Base-by-base conservation (phyloP, 2,329 filamentous ascomycete species). In the Stagonosporopsis chrysanthemi region DNA sequence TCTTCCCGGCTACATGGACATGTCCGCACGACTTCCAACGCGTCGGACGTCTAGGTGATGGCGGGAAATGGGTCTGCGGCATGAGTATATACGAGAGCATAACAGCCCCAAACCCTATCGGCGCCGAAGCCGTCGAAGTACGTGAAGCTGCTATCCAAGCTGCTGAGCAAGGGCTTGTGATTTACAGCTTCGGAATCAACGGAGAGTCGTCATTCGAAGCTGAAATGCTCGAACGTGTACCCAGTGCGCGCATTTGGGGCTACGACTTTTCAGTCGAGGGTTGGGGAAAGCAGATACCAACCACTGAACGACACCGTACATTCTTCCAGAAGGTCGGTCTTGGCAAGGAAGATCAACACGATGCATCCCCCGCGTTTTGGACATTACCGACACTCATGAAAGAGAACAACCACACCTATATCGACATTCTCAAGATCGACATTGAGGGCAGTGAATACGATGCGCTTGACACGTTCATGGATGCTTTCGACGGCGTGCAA, bases 41-140 rank as follows among this genome's bases (percentile, higher is more conserved):
- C 31, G 66, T 74, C 0, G 71, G 71, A 3, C 60, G 70, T 8
- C 62, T 74, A 6, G 71, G 71, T 4, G 71, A 74, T 44, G 71
- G 71, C 28, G 71, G 71, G 14, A 74, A 74, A 61, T 74, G 71
- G 71, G 70, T 74, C 17, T 74, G 71, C 47, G 71, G 71, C 12
- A 72, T 74, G 70, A 72, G 66, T 42, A 49, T 73, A 17, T 74
- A 74, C 52, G 71, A 74, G 24, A 60, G 56, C 6, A 52, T 70
- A 23, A 64, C 71, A 1, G 62, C 57, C 8, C 62, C 65, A 1
- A 56, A 62, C 6, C 41, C 64, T 8, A 50, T 64, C 40, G 47
- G 45, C 17, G 35, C 38, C 12, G 61, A 64, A 2, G 56, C 48
- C 33, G 56, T 60, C n/a, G 58, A 64, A 31, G 33, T 55, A 1